Evolutionary conservation across 2,329 filamentous ascomycete species (phyloP).

Genomic region (Pseudogymnoascus sp.): DNA sequence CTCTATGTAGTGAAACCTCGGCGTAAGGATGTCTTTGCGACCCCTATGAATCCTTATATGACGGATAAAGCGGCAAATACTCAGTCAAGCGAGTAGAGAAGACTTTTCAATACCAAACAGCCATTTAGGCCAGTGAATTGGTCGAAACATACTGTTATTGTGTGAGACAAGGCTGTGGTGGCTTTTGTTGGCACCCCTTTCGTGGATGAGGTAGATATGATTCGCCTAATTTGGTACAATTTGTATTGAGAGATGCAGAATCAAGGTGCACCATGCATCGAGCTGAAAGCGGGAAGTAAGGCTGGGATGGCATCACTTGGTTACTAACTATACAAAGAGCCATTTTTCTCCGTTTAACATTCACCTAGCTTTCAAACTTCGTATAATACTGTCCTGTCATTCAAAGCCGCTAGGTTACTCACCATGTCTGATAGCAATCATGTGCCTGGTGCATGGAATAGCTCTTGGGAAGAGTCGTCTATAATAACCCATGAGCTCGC

Average conservation of each 20-base stretch:
- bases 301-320: not conserved
- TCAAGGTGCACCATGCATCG: not conserved
- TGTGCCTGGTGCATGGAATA: not conserved
- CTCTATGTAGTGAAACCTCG: not conserved
- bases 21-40: not conserved
- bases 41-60: not conserved
- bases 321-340: not conserved
- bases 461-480: not conserved
- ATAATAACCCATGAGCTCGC: not conserved
- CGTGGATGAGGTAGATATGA: not conserved
- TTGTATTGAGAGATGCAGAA: not conserved
- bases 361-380: not conserved
- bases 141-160: not conserved
- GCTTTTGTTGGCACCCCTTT: not conserved
- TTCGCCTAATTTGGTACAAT: not conserved
- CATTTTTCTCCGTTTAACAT: not conserved
- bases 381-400: not conserved
- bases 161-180: not conserved
- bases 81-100: not conserved
- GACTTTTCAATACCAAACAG: not conserved
- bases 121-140: not conserved
- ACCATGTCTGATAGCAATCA: not conserved
- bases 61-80: too few species aligned
- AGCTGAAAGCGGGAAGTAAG: not conserved
- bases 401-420: not conserved